A percentile compares a stretch with the other conserved stretches of the same genome.
These are phyloP conservation scores for Dryadomyces quercivorus DNA, from an alignment of 2,329 filamentous ascomycete genomes.

Conservation along the genomic window DNA sequence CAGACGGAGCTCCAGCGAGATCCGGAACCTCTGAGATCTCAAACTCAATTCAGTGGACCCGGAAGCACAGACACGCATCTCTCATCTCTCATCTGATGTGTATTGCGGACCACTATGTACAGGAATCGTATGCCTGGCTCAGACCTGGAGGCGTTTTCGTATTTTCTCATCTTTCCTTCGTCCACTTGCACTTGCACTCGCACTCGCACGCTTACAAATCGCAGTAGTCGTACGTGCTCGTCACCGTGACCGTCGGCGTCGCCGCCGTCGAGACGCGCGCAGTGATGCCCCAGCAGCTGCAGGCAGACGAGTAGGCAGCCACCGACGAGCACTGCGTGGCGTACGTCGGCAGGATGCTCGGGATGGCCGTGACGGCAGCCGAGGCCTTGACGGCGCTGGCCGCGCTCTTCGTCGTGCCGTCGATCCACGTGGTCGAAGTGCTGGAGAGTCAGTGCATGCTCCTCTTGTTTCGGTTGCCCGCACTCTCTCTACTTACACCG, in stretches of 20 bases:
- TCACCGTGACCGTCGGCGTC: conserved; percentile 27
- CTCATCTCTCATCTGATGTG: no score
- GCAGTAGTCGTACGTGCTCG: conserved; percentile 28
- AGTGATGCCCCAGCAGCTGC: conserved; percentile 33
- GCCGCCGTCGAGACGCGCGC: conserved; percentile 24
- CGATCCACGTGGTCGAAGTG: conserved; percentile 8
- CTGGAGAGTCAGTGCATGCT: not conserved
- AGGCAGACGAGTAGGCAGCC: conserved; percentile 27
- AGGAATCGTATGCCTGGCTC: no score
- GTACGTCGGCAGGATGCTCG: conserved; percentile 25
- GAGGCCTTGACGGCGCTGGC: conserved; percentile 7
- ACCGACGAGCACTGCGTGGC: conserved; percentile 24
- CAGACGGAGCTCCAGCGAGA: no score
- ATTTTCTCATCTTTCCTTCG: no score
- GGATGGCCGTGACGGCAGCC: conserved; percentile 26
- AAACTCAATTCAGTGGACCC: no score
- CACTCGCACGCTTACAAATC: conserved; percentile 19
- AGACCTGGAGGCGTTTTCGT: no score
- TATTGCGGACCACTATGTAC: no score
- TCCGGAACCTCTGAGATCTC: no score
- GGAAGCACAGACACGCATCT: no score
- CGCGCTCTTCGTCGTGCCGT: not conserved
- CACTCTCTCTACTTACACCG: conserved; percentile 25
- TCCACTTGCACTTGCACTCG: no score
- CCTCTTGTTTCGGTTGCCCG: no score